Percentiles rank a stretch among this genome's conserved stretches.
Evolutionary conservation across 2,329 filamentous ascomycete genomes (phyloP).

Genomic region (Tympanopsis confertula): DNA sequence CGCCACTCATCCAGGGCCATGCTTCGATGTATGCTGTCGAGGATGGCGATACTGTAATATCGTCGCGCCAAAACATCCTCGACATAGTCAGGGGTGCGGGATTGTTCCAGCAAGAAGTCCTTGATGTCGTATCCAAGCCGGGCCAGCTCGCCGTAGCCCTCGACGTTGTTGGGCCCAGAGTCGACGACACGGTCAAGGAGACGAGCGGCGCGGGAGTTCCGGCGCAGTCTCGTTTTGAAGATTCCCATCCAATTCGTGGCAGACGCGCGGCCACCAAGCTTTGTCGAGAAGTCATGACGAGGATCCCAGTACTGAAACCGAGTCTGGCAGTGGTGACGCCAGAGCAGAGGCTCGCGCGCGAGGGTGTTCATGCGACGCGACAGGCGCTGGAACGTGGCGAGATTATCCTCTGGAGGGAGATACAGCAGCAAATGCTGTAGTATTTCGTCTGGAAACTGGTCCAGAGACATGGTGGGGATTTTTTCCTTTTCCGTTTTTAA

Average conservation of each 20-base stretch:
- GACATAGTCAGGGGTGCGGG: conserved; percentile 39
- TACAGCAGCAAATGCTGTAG: conserved; percentile 66
- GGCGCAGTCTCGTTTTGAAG: conserved; percentile 41
- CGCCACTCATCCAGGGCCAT: conserved; percentile 71
- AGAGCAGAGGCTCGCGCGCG: conserved; percentile 63
- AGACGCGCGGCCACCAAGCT: conserved; percentile 37
- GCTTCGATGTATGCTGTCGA: conserved; percentile 71
- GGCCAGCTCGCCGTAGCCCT: conserved; percentile 60
- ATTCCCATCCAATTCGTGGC: conserved; percentile 65
- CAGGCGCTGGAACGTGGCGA: conserved; percentile 35
- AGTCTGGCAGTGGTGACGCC: conserved; percentile 62
- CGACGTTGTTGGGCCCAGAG: conserved; percentile 59
- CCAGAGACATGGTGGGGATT: conserved; percentile 16
- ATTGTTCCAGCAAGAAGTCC: conserved; percentile 65
- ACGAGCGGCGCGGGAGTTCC: conserved; percentile 36
- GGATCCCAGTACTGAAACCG: conserved; percentile 67
- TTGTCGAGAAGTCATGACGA: conserved; percentile 45
- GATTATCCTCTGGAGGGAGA: conserved; percentile 40
- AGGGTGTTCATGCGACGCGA: conserved; percentile 55
- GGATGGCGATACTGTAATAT: conserved; percentile 63
- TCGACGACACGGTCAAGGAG: conserved; percentile 58
- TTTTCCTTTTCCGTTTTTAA: not conserved
- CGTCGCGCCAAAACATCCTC: conserved; percentile 62
- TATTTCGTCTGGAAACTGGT: conserved; percentile 68
- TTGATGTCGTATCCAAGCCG: conserved; percentile 76